Conservation (phyloP, 202 grass and related monocot species). For the Cymbopogon flexuosus region DNA sequence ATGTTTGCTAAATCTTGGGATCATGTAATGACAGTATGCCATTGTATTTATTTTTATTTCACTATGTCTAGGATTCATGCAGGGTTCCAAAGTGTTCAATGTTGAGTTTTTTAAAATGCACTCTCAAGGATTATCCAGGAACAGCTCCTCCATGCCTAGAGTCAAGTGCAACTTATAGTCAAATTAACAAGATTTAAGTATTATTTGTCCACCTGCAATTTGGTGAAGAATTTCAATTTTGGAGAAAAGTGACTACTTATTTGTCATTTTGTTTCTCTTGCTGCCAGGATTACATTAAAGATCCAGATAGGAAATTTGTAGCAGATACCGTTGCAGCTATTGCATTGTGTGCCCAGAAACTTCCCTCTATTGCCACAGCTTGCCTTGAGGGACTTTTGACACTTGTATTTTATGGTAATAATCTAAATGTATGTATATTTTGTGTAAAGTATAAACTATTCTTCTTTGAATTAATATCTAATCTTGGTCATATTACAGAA, state of each 20-base stretch:
- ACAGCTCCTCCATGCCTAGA: neutral
- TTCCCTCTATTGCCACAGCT: conserved; percentile 48
- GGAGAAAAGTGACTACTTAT: neutral
- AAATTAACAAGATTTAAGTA: neutral
- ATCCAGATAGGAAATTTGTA: conserved; percentile 92
- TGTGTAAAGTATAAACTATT: conserved; percentile 21
- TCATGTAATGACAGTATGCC: neutral
- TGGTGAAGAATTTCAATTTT: conserved; percentile 1
- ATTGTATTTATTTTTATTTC: conserved; percentile 1
- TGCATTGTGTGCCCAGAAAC: conserved; percentile 62
- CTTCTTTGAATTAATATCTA: conserved; percentile 21
- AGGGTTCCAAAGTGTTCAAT: neutral
- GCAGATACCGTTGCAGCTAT: conserved; percentile 90
- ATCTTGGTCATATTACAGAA: conserved; percentile 53
- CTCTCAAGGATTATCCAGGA: neutral
- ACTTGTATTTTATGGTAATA: conserved; percentile 80
- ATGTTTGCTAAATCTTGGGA: neutral
- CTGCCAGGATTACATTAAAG: conserved; percentile 91
- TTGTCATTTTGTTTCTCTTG: conserved; percentile 23
- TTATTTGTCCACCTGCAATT: neutral
- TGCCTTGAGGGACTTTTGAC: conserved; percentile 83
- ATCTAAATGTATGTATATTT: conserved; percentile 29
- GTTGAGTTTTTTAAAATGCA: neutral
- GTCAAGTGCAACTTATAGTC: neutral
- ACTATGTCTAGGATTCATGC: neutral